Evolutionary conservation across 805 yeast species (phyloP), one percentile per base, ranked within the genome.

Genomic region (Candida tammaniensis): DNA sequence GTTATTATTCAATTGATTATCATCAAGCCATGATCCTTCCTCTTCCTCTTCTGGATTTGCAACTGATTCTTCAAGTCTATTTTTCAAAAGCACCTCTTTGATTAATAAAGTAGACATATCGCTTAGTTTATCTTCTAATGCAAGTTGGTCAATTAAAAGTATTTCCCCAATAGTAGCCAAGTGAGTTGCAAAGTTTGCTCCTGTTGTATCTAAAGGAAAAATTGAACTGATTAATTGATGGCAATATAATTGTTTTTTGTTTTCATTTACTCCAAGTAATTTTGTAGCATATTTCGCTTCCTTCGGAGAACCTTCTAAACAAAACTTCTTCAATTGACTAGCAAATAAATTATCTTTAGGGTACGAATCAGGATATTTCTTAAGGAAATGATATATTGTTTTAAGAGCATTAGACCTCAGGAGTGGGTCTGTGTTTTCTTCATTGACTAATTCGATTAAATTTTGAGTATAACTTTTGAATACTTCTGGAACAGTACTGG

Each of bases 221-320:
- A 75, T 59, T 0, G 51, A 32, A 3, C 57, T 55, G 21, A 71
- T 58, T 5, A 79, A 56, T 12, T 61, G 55, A 1, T 62, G 52
- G 4, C 69, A 51, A 8, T 63, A 55, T 2, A 58, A 51, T 13
- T 72, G 75, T 17, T 68, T 68, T 31, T 59, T 59, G 3, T 65
- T 54, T 13, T 28, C 26, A 3, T 70, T 56, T n/a, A 76, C 60
- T 2, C 77, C 69, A 6, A 85, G 41, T 5, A 84, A 58, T 49
- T 76, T 79, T 7, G 77, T 60, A 0, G 89, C 72, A 51, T 80
- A 84, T 47, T 70, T 77, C 0, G 91, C 81, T 46, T 81, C 86
- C 7, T 48, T 26, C 1, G 85, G 76, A 2, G 73, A 56, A 0
- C 91, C 91, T 1, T 49, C 45, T 0, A 61, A 42, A 0, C 82